Conservation (phyloP, 192 early-diverging fungal species). For the Umbelopsis isabellina region DNA sequence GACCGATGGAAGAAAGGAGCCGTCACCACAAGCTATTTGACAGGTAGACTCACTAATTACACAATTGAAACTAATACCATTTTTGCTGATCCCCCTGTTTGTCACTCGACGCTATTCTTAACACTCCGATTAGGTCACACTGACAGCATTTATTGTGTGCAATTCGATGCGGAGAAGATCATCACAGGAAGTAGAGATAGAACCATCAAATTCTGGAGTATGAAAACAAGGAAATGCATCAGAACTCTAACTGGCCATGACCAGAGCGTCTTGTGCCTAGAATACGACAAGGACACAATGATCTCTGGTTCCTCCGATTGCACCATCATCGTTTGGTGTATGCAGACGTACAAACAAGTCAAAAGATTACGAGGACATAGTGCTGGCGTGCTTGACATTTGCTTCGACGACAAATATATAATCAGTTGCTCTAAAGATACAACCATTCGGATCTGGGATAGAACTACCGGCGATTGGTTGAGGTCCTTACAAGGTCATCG, state of each 20-base stretch:
- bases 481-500: constrained; percentile 84
- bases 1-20: constrained; percentile 28
- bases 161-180: constrained; percentile 78
- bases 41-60: neutral
- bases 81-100: constrained; percentile 11
- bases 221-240: constrained; percentile 56
- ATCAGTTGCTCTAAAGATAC: constrained; percentile 96
- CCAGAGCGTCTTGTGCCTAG: constrained; percentile 80
- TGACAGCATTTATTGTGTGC: constrained; percentile 93
- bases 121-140: constrained; percentile 57
- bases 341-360: constrained; percentile 50
- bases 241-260: constrained; percentile 72
- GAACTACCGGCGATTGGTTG: constrained; percentile 57
- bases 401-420: constrained; percentile 75
- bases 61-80: neutral
- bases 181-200: constrained; percentile 82
- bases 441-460: constrained; percentile 89
- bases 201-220: constrained; percentile 86
- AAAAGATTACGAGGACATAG: constrained; percentile 72
- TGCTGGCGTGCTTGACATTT: constrained; percentile 85
- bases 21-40: neutral
- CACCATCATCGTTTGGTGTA: constrained; percentile 87
- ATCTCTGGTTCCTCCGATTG: constrained; percentile 90
- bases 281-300: constrained; percentile 77
- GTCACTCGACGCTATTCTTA: neutral